phyloP scores from a whole-genome alignment of 2,329 filamentous ascomycete species.

The Xylariaceae sp. region DNA sequence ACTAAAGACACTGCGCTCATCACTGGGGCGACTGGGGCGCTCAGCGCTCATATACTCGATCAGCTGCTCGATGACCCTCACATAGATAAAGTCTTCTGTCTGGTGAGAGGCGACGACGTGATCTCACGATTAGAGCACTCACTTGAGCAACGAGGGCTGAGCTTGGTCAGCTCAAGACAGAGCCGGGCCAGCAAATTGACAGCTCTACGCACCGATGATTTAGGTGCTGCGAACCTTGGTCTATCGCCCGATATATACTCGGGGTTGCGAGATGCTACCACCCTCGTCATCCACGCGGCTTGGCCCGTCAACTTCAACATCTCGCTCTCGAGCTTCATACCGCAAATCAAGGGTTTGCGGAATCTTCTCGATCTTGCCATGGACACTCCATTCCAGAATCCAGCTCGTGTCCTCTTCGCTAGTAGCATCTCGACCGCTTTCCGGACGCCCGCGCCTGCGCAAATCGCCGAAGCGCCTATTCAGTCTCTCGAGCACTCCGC shows the following conservation, averaged over 20 bases:
- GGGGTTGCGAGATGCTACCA: constrained; percentile 28
- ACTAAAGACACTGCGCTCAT: constrained; percentile 24
- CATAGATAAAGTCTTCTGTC: constrained; percentile 32
- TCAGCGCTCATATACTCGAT: constrained; percentile 35
- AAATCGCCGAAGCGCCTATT: constrained; percentile 27
- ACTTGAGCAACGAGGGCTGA: constrained; percentile 13
- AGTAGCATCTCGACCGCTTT: constrained; percentile 35
- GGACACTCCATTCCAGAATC: constrained; percentile 19
- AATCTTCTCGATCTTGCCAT: constrained; percentile 36
- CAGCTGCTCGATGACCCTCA: constrained; percentile 32
- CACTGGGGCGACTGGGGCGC: constrained; percentile 40
- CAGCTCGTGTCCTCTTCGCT: constrained; percentile 33
- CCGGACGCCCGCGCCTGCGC: constrained; percentile 15
- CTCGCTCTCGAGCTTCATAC: constrained; percentile 39
- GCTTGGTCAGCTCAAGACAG: constrained; percentile 8
- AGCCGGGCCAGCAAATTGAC: constrained; percentile 25
- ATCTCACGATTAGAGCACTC: constrained; percentile 15
- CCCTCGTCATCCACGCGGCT: constrained; percentile 40
- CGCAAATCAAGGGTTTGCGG: constrained; percentile 37
- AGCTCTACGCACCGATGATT: constrained; percentile 33
- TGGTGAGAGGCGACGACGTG: constrained; percentile 27
- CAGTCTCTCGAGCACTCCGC: constrained; percentile 21
- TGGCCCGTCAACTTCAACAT: constrained; percentile 51
- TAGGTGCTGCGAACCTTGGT: constrained; percentile 34
- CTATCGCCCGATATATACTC: constrained; percentile 26